Percentiles rank a stretch among this genome's conserved stretches.
These are phyloP conservation scores for Circinella minor DNA, from an alignment of 371 early-diverging fungal genomes.

Conservation along the genomic window DNA sequence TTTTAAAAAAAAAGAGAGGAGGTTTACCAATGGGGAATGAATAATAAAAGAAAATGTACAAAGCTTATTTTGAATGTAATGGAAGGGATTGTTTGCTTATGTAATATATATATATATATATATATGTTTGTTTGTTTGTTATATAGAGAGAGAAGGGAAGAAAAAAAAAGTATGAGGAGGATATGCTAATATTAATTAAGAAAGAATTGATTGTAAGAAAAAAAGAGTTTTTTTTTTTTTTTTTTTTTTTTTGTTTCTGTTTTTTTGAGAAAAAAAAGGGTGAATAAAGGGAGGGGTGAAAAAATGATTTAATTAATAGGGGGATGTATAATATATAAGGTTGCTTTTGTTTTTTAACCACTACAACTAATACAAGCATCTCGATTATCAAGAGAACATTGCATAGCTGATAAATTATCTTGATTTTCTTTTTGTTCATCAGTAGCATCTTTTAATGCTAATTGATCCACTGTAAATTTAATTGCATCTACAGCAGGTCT, in stretches of 20 bases:
- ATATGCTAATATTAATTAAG: not conserved
- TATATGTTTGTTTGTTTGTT: not conserved
- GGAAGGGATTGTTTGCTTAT: too few species aligned
- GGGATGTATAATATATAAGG: too few species aligned
- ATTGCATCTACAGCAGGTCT: slow-evolving; percentile 98
- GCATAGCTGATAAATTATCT: slow-evolving; percentile 41
- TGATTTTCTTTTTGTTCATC: slow-evolving; percentile 57
- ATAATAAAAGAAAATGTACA: slow-evolving; percentile 7
- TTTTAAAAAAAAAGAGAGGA: not conserved
- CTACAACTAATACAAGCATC: slow-evolving; percentile 93
- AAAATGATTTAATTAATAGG: too few species aligned
- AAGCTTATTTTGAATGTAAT: too few species aligned
- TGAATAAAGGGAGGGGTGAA: too few species aligned
- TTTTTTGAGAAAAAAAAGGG: too few species aligned
- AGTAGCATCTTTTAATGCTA: slow-evolving; percentile 36
- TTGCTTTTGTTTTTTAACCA: slow-evolving; percentile 51
- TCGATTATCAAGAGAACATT: slow-evolving; percentile 88
- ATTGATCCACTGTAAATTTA: slow-evolving; percentile 69
- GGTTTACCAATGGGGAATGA: not conserved
- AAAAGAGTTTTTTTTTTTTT: too few species aligned
- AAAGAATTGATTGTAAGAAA: too few species aligned
- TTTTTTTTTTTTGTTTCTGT: too few species aligned
- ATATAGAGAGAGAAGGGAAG: slow-evolving; percentile 1
- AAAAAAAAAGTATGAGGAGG: not conserved
- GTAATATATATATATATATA: not conserved